Conservation (phyloP, 208 protist genomes). For the Borovskyia barvae region DNA sequence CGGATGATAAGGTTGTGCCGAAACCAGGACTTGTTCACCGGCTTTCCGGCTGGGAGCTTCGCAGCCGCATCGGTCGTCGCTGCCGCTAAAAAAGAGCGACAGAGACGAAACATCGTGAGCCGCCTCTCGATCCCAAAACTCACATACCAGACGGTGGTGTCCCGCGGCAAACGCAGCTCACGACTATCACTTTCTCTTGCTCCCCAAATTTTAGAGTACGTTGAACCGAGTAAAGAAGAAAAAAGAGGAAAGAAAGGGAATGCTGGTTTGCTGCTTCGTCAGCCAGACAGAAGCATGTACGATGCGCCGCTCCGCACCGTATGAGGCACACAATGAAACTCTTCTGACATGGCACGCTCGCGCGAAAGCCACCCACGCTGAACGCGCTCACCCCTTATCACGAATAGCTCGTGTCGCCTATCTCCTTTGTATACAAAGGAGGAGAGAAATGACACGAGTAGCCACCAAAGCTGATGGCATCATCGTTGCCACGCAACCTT, state of each 20-base stretch:
- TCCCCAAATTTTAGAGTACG: neutral
- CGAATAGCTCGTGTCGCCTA: too few relatives aligned
- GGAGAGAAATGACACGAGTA: too few relatives aligned
- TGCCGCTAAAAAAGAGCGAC: slow-evolving; percentile 33
- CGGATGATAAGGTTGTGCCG: slow-evolving; percentile 86
- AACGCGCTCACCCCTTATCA: too few relatives aligned
- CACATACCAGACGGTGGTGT: neutral
- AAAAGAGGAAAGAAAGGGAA: neutral
- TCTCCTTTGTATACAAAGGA: too few relatives aligned
- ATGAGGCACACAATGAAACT: too few relatives aligned
- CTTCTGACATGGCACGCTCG: too few relatives aligned
- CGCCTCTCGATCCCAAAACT: neutral
- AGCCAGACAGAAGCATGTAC: neutral
- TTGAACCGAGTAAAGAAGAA: neutral
- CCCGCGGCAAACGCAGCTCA: neutral
- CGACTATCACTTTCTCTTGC: neutral
- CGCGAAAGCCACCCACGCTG: too few relatives aligned
- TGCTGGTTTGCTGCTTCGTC: neutral
- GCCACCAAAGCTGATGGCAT: too few relatives aligned
- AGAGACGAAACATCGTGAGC: slow-evolving; percentile 33
- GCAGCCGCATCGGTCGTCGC: slow-evolving; percentile 81
- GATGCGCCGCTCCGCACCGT: too few relatives aligned
- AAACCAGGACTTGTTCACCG: slow-evolving; percentile 84
- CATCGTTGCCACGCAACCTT: too few relatives aligned
- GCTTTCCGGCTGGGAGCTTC: slow-evolving; percentile 84